Base-by-base conservation (phyloP, 2,329 filamentous ascomycete species). In the Aspergillus alliaceus region DNA sequence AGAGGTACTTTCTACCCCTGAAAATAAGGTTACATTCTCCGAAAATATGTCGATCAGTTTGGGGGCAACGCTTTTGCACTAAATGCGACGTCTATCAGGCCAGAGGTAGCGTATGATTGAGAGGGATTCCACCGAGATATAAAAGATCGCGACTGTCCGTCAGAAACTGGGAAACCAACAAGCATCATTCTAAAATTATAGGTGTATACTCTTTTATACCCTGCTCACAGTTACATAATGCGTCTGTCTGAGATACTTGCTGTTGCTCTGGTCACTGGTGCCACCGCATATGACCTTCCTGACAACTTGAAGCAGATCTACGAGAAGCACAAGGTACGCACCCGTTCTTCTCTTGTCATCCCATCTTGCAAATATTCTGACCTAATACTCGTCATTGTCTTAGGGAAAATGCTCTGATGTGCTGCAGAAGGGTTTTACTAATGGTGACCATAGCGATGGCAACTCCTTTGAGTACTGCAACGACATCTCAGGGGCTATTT, bases 401-500 rank as follows among this genome's bases (percentile, higher is more conserved):
- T 31, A 58, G 22, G 61, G 59, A 12, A 47, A 59, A 35, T 68
- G 64, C 52, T 39, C 53, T 12, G 62, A 65, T 11, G 49, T 46
- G n/a, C 58, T 69, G 20, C 39, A 57, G 1, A 53, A 47, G 0
- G 65, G 66, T 2, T 69, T 67, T 34, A 57, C 53, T 12, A 65
- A 67, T 22, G 62, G 63, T 8, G 39, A 5, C 5, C 58, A 50
- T n/a, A 51, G 49, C 31, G 55, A 54, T 7, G 44, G 51, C 12
- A 27, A 52, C 18, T 57, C 47, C n/a, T 63, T 68, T 9, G 56
- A 65, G 9, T 83, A 83, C 69, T 83, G 81, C 61, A 79, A 77
- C 37, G 80, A 83, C 58, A 75, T 78, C 53, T 67, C 75, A 32
- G 73, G 75, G 29, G 73, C 80, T 42, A 70, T 86, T 56, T 85